Conservation (phyloP, 495 filamentous ascomycete genomes). For the Podospora fimiseda region DNA sequence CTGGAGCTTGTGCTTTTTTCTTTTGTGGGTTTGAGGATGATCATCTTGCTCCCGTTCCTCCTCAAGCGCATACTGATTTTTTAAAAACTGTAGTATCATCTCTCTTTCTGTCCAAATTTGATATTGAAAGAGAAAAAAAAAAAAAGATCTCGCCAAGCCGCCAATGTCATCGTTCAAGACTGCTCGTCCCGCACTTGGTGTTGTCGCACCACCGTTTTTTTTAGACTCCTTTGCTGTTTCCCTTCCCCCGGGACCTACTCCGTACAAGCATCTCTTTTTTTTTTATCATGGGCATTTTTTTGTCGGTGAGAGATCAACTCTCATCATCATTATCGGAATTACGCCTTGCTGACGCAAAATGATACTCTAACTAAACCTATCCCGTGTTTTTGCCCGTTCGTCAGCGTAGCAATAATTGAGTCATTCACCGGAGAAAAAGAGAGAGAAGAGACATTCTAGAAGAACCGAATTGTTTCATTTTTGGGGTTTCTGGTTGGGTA, state of each 20-base stretch:
- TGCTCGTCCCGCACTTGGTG: neutral
- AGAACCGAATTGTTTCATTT: no score
- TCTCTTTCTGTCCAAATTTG: neutral
- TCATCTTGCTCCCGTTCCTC: neutral
- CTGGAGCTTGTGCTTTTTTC: neutral
- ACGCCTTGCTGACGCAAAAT: no score
- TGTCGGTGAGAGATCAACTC: no score
- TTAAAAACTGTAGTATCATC: neutral
- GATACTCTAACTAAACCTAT: neutral
- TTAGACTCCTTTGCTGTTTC: neutral
- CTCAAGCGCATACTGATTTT: neutral
- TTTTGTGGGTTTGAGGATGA: no score
- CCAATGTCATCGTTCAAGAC: neutral
- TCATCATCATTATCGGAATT: no score
- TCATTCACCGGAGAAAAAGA: neutral
- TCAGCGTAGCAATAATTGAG: neutral
- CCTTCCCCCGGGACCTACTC: no score
- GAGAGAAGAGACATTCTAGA: neutral
- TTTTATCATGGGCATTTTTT: no score
- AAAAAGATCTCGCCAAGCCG: neutral
- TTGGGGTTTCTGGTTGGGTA: no score
- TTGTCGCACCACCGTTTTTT: neutral
- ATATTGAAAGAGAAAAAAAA: no score
- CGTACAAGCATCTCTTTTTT: no score
- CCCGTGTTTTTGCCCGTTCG: neutral